These are phyloP conservation scores for Fomitopsis pulvina DNA, from an alignment of 768 basidiomycete species.

Conservation along the genomic window DNA sequence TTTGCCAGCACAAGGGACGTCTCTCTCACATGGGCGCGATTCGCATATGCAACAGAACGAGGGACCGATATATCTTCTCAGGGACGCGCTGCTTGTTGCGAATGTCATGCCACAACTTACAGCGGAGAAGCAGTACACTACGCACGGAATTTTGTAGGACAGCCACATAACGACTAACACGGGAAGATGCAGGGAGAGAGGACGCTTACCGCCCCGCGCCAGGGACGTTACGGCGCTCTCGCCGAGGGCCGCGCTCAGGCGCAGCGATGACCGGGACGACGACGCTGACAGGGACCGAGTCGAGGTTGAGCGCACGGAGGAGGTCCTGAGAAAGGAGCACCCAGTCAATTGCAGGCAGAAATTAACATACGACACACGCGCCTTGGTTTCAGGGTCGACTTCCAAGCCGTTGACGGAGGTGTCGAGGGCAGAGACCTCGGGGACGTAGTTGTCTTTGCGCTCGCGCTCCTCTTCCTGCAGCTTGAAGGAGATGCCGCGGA, in stretches of 20 bases:
- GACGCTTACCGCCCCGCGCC: constrained; percentile 63
- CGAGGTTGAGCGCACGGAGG: constrained; percentile 90
- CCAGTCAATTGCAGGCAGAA: background rate
- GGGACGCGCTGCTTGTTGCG: no score
- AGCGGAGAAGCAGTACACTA: no score
- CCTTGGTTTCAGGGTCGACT: constrained; percentile 93
- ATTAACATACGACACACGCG: constrained; percentile 30
- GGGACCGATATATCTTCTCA: no score
- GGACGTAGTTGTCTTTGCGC: constrained; percentile 98
- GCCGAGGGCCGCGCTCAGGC: constrained; percentile 65
- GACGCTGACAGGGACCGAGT: constrained; percentile 75
- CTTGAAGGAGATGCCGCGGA: constrained; percentile 99
- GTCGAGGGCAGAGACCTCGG: constrained; percentile 95
- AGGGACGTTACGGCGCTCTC: constrained; percentile 75
- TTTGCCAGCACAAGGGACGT: no score
- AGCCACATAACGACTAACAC: no score
- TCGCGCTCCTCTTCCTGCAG: constrained; percentile 99
- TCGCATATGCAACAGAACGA: no score
- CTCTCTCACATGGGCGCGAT: no score
- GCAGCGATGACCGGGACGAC: constrained; percentile 55
- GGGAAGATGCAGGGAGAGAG: no score
- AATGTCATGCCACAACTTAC: no score
- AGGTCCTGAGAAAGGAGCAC: constrained; percentile 52
- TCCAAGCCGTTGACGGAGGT: constrained; percentile 66
- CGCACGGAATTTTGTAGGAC: no score